Evolutionary conservation across 441 rosid genomes (phyloP).

Genomic region (Hypseocharis bilobata): DNA sequence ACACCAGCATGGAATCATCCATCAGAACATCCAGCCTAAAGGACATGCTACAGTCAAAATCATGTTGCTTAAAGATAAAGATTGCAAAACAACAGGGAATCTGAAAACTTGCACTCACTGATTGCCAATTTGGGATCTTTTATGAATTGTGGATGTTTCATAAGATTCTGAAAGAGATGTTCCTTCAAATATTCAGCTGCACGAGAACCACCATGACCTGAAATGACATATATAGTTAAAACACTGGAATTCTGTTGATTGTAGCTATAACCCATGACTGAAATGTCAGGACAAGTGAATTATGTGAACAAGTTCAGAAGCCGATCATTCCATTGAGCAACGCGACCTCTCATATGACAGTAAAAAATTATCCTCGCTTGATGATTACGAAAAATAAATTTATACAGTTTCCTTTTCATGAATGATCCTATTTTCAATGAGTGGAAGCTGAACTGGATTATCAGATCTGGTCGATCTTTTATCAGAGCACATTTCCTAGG

Average conservation of each 20-base stretch:
- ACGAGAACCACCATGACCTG: slow-evolving; percentile 98
- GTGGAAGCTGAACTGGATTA: too few relatives aligned
- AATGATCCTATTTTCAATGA: too few relatives aligned
- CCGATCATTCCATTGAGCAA: not conserved
- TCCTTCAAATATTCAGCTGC: slow-evolving; percentile 92
- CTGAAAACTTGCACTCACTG: slow-evolving; percentile 40
- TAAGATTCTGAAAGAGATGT: slow-evolving; percentile 79
- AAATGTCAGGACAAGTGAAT: not conserved
- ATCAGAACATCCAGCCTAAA: slow-evolving; percentile 3
- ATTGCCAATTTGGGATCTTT: slow-evolving; percentile 67
- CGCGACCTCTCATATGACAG: not conserved
- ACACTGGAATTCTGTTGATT: not conserved
- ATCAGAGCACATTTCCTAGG: too few relatives aligned
- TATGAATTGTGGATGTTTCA: slow-evolving; percentile 77
- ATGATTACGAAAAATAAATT: not conserved
- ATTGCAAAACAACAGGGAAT: not conserved
- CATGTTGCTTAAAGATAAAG: slow-evolving; percentile 6
- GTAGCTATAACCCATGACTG: not conserved
- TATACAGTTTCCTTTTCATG: too few relatives aligned
- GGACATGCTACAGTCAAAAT: slow-evolving; percentile 6
- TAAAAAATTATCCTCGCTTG: not conserved
- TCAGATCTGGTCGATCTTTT: too few relatives aligned
- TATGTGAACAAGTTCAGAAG: not conserved
- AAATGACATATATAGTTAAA: slow-evolving; percentile 8
- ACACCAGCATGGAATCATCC: slow-evolving; percentile 17